These are phyloP conservation scores for Suhomyces maxii DNA, from an alignment of 1,139 yeast species.

Conservation along the genomic window DNA sequence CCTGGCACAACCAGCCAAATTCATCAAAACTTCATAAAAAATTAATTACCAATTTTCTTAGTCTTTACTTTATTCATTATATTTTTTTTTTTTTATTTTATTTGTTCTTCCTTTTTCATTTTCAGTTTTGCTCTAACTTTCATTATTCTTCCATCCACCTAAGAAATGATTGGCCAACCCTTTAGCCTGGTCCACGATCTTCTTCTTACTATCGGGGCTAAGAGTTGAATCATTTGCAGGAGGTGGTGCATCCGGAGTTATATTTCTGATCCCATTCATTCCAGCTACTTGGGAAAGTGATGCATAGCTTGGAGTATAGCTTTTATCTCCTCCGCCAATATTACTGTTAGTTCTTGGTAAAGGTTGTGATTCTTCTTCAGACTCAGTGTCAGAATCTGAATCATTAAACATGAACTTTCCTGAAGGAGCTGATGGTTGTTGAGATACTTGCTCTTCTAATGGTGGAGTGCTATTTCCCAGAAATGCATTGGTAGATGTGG, in stretches of 20 bases:
- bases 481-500: slow-evolving; percentile 47
- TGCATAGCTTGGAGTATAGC: slow-evolving; percentile 31
- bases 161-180: slow-evolving; percentile 40
- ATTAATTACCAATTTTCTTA: too few relatives aligned
- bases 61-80: neutral
- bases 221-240: slow-evolving; percentile 1
- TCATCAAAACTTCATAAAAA: too few relatives aligned
- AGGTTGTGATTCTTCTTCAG: slow-evolving; percentile 15
- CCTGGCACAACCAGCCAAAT: too few relatives aligned
- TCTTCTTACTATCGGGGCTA: slow-evolving; percentile 15
- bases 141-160: slow-evolving; percentile 29
- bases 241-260: slow-evolving; percentile 26
- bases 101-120: neutral
- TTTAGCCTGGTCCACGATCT: slow-evolving; percentile 41
- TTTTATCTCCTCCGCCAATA: slow-evolving; percentile 1
- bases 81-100: neutral
- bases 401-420: slow-evolving; percentile 30
- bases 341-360: neutral
- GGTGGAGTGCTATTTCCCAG: slow-evolving; percentile 33
- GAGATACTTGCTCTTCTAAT: slow-evolving; percentile 1
- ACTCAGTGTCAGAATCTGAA: slow-evolving; percentile 34
- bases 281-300: slow-evolving; percentile 57
- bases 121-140: slow-evolving; percentile 1
- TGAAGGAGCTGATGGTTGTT: neutral
- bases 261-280: slow-evolving; percentile 38